Conservation (phyloP, 768 basidiomycete genomes). For the Tulasnella calospora region DNA sequence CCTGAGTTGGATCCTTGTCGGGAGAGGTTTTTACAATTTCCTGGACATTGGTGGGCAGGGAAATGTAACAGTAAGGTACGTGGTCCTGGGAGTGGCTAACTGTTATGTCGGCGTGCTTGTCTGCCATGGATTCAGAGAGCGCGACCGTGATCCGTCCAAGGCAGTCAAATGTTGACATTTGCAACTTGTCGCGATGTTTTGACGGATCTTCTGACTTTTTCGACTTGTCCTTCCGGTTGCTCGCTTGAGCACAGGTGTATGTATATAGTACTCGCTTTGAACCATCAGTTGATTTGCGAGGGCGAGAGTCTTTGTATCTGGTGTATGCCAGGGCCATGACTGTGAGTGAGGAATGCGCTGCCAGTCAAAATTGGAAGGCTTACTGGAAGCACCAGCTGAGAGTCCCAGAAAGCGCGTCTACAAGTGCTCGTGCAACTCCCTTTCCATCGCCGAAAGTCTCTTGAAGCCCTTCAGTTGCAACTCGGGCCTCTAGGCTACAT, state of each 20-base stretch:
- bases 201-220: constrained; percentile 29
- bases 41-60: constrained; percentile 28
- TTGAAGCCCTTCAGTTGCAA: too few species aligned
- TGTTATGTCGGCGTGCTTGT: constrained; percentile 23
- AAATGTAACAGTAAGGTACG: constrained; percentile 34
- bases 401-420: not conserved
- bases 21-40: constrained; percentile 22
- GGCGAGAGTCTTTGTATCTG: constrained; percentile 20
- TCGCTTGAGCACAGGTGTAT: constrained; percentile 30
- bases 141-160: constrained; percentile 32
- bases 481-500: not conserved
- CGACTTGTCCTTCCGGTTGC: constrained; percentile 24
- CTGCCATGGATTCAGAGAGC: not conserved
- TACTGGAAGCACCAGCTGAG: not conserved
- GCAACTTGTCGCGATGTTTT: constrained; percentile 33
- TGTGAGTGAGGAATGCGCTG: not conserved
- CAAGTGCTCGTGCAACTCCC: not conserved
- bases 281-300: not conserved
- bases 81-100: constrained; percentile 32
- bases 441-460: too few species aligned
- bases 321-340: not conserved
- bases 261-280: constrained; percentile 27
- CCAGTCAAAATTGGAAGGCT: not conserved
- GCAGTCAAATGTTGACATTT: constrained; percentile 34
- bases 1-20: constrained; percentile 28